Conservation (phyloP, 768 basidiomycete species). For the Chiua virens region DNA sequence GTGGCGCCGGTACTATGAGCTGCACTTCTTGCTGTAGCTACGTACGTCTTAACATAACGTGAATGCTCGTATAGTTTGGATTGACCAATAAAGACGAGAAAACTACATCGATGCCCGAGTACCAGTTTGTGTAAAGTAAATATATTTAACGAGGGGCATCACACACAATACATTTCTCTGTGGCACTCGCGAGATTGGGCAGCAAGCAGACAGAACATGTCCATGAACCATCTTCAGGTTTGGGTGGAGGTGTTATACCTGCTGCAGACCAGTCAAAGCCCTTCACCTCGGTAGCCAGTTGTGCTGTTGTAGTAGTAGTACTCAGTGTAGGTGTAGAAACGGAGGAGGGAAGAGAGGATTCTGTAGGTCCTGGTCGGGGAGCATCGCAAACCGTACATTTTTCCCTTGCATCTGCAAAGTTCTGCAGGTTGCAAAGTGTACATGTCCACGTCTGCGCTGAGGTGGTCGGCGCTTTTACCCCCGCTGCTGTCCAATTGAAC, state of each 20-base stretch:
- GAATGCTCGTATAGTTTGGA: slow-evolving; percentile 5
- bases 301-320: background rate
- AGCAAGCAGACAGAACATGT: slow-evolving; percentile 42
- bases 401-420: slow-evolving; percentile 36
- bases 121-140: slow-evolving; percentile 6
- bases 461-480: slow-evolving; percentile 45
- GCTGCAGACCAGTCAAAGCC: slow-evolving; percentile 42
- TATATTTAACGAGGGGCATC: slow-evolving; percentile 39
- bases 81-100: slow-evolving; percentile 15
- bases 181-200: slow-evolving; percentile 44
- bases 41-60: too few species aligned
- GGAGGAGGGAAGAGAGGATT: background rate
- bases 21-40: too few species aligned
- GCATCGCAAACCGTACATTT: slow-evolving; percentile 49
- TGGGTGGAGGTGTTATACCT: slow-evolving; percentile 31
- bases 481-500: slow-evolving; percentile 66
- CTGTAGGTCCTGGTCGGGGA: slow-evolving; percentile 16
- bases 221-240: slow-evolving; percentile 33
- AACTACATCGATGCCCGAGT: slow-evolving; percentile 3
- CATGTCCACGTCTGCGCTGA: slow-evolving; percentile 53
- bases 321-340: too few species aligned
- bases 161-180: slow-evolving; percentile 51
- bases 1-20: too few species aligned
- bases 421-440: slow-evolving; percentile 46
- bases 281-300: slow-evolving; percentile 9